Percentiles rank a stretch among this genome's conserved stretches.
phyloP scores from a whole-genome alignment of 169 alveolate genomes.

The Miamiensis avidus region DNA sequence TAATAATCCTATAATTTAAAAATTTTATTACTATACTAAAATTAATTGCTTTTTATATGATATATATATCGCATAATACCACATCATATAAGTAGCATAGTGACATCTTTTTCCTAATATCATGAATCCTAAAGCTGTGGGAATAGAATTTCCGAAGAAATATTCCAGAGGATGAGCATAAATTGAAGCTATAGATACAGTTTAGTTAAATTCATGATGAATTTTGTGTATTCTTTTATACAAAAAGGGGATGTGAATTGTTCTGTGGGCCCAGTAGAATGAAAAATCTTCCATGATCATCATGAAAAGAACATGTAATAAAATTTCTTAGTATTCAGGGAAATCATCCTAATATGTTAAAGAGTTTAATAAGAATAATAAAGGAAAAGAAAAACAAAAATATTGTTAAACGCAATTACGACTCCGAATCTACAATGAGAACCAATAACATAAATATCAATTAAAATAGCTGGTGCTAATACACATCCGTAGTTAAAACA shows the following conservation, averaged over 20 bases:
- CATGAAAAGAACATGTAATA: slow-evolving; percentile 47
- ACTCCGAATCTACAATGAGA: slow-evolving; percentile 4
- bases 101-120: slow-evolving; percentile 54
- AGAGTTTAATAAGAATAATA: no score
- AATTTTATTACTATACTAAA: background rate
- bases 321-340: slow-evolving; percentile 53
- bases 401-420: no score
- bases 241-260: slow-evolving; percentile 64
- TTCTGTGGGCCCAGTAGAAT: slow-evolving; percentile 70
- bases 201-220: slow-evolving; percentile 64
- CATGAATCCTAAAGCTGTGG: slow-evolving; percentile 53
- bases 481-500: slow-evolving; percentile 31
- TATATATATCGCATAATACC: background rate
- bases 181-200: slow-evolving; percentile 63
- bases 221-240: slow-evolving; percentile 66
- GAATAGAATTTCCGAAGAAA: slow-evolving; percentile 52
- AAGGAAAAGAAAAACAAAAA: no score
- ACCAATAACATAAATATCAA: background rate
- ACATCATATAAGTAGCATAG: slow-evolving; percentile 21
- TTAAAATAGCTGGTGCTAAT: background rate
- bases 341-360: slow-evolving; percentile 24
- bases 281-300: slow-evolving; percentile 68
- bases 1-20: slow-evolving; percentile 20
- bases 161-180: slow-evolving; percentile 77
- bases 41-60: background rate